Evolutionary conservation across 371 early-diverging fungal species (phyloP), one percentile per base, ranked within the genome.

Genomic region (Mortierella sp.): DNA sequence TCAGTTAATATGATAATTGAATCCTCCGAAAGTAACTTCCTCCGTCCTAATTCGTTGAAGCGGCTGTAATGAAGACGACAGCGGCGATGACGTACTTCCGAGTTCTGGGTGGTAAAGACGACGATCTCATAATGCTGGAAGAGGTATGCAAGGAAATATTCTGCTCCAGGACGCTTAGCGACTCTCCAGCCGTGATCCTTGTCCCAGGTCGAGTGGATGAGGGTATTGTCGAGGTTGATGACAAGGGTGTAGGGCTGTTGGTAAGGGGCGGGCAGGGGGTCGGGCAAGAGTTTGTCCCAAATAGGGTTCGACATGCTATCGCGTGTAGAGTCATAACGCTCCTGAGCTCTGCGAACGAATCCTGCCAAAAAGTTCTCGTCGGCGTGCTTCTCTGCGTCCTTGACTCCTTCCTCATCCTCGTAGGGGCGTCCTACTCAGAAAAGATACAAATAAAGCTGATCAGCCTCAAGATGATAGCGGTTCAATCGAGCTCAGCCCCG

Each of bases 121-220:
- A 99, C 99, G 76, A 99, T 93, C 90, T 99, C 99, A 88, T 93
- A 99, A 89, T 96, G 95, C 83, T 95, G 95, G 72, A 94, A 92
- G 88, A 99, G 89, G 89, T 97, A 96, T 55, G 96, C 92, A 44
- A 99, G 84, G 89, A 99, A 98, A 82, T 97, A 95, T 76, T 99
- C 98, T 58, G 96, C 95, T 70, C 97, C 98, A 24, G 99, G 99
- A 65, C 99, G 93, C 87, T 97, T 97, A 44, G 97, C 97, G 73
- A 95, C 95, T 73, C 98, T 94, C 99, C 99, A 99, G 10, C 99
- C 98, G 74, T 94, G 91, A 63, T 96, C 93, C 88, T 92, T 93
- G 91, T 97, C 95, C 99, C 99, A 99, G 68, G 93, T 94, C 70
- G 96, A 93, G 81, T 98, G 95, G 38, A 97, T 93, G 80, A 99